A percentile compares a stretch with the other conserved stretches of the same genome.
These are phyloP conservation scores for Cytospora chrysosperma DNA, from an alignment of 2,329 filamentous ascomycete species.

Conservation along the genomic window DNA sequence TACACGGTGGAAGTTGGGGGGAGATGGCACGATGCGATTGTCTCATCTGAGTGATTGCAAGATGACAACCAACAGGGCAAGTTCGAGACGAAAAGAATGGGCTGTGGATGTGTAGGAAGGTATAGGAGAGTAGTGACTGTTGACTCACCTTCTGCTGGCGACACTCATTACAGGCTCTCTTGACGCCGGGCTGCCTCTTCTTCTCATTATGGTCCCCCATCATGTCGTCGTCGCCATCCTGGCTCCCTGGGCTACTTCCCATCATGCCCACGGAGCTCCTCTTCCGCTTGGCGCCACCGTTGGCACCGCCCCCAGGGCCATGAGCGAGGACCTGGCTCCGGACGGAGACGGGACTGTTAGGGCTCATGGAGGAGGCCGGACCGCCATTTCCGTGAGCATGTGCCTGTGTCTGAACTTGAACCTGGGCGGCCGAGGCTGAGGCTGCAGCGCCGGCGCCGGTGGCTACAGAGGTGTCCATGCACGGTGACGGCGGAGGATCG, in stretches of 20 bases:
- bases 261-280: conserved; percentile 48
- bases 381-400: conserved; percentile 16
- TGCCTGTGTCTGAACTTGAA: conserved; percentile 4
- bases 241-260: conserved; percentile 59
- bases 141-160: conserved; percentile 76
- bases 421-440: conserved; percentile 16
- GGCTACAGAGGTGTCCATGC: conserved; percentile 40
- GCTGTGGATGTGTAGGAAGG: neutral
- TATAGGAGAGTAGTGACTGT: conserved; percentile 4
- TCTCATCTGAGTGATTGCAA: neutral
- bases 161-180: conserved; percentile 82
- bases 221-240: conserved; percentile 58
- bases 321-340: conserved; percentile 35
- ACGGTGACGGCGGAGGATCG: conserved; percentile 9
- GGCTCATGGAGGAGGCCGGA: conserved; percentile 39
- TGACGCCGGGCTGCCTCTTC: conserved; percentile 67
- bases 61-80: neutral
- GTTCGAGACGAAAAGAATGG: conserved; percentile 16
- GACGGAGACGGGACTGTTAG: conserved; percentile 55
- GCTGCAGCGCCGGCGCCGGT: conserved; percentile 33
- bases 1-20: neutral
- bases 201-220: conserved; percentile 51
- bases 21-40: neutral
- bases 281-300: conserved; percentile 57
- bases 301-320: conserved; percentile 30